Evolutionary conservation across 768 basidiomycete species (phyloP).

Genomic region (Mycena indigotica): DNA sequence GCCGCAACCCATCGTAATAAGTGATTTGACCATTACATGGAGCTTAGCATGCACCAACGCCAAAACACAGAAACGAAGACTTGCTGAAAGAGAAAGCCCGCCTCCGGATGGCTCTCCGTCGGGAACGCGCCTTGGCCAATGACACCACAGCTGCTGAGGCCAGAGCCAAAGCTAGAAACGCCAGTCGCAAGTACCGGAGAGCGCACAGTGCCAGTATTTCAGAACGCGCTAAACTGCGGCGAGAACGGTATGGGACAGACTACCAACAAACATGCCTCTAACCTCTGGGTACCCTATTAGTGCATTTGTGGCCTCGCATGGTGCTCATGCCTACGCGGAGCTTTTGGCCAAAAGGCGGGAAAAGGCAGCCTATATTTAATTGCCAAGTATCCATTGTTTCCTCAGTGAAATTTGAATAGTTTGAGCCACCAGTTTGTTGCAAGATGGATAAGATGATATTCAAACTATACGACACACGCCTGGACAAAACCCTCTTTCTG

Average conservation of each 20-base stretch:
- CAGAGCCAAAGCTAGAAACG: background rate
- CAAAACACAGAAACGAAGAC: background rate
- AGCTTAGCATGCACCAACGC: background rate
- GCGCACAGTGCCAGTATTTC: background rate
- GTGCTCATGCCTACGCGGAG: background rate
- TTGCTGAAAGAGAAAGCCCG: background rate
- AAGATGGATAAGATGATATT: background rate
- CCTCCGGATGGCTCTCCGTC: background rate
- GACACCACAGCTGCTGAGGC: background rate
- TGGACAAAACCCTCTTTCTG: background rate
- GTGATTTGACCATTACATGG: background rate
- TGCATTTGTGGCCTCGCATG: background rate
- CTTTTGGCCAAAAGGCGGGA: background rate
- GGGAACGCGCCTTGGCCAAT: background rate
- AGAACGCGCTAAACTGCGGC: background rate
- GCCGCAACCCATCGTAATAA: background rate
- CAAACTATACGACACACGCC: background rate
- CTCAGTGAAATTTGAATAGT: too few species aligned
- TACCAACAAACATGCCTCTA: background rate
- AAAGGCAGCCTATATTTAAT: background rate
- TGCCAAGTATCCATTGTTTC: too few species aligned
- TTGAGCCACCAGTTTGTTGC: background rate
- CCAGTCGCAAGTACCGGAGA: background rate
- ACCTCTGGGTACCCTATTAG: background rate
- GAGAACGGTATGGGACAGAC: background rate